Base-by-base conservation (phyloP, 2,329 filamentous ascomycete genomes). In the Erysiphe pulchra region DNA sequence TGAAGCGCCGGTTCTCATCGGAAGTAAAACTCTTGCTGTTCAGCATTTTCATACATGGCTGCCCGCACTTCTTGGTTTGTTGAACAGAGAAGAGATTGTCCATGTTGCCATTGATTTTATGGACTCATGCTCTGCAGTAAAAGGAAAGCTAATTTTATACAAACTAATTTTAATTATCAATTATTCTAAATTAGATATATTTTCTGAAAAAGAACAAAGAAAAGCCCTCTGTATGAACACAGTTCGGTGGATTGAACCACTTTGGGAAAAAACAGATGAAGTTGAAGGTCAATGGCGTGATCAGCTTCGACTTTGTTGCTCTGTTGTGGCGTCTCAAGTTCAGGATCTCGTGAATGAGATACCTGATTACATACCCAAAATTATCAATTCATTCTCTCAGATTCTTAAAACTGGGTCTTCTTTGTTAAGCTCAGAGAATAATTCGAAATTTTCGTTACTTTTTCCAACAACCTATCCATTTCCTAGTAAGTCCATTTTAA, bases 21-120 rank as follows among this genome's bases (percentile, higher is more conserved):
- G 90, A 32, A 95, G 82, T 50, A 92, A 98, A 62, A 95, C 90
- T 0, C 66, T 98, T 44, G 77, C 92, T 2, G 85, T 95, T 12
- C 90, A 98, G 60, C 84, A 95, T 59, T 92, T 95, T 59, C 87
- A 95, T 57, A 81, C 82, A 0, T 98, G 90, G 90, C 66, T 98
- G n/a, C 87, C 90, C 0, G 87, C 95, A 57, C 72, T 98, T 10
- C 69, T 74, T 0, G 75, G 77, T 1, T 68, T 90, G 34, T 69
- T 95, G 56, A 73, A 71, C 4, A 76, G 78, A 0, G 79, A 85
- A 54, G 87, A 95, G 58, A 87, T 94, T 41, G 65, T 94, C 45
- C 80, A 92, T 55, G 80, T 94, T 50, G 84, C 86, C 37, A 82
- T 92, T 50, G 83, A 87, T 61, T 92, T 95, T 56, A 79, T 95